Evolutionary conservation across 805 yeast genomes (phyloP), one percentile per base, ranked within the genome.

Genomic region (Lipomyces kockii): DNA sequence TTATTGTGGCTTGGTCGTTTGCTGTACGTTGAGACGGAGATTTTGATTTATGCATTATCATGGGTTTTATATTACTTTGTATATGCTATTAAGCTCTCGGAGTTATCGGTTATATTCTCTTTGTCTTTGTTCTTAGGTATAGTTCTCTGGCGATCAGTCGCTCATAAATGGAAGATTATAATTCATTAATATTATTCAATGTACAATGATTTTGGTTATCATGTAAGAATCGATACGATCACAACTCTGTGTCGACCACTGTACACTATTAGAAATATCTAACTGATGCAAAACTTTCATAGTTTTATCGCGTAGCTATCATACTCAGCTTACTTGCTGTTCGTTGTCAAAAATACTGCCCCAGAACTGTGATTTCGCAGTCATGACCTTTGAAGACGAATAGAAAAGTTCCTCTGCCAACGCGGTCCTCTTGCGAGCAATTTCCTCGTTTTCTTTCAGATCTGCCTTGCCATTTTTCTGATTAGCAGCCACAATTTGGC

Each of bases 321-420:
- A 17, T n/a, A 43, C 22, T 17, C 49, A 17, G 49, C 49, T n/a
- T 17, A n/a, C 11, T 43, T 25, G 34, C 34, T 8, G 3, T 14
- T 22, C 8, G 17, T 52, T 29, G 29, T 25, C 55, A 37, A 60
- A 55, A 12, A 64, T 58, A 5, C 58, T 27, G 11, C 69, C 69
- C 69, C 69, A 65, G 20, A 65, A 65, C 58, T 17, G 32, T 35
- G 69, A 65, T 9, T 58, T 25, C 20, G 25, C 32, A 34, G 59
- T 34, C 52, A 43, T 59, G 53, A 39, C 17, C 1, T 57, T 9
- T 12, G 32, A 22, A 32, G 55, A 12, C 17, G 17, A 11, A n/a
- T 25, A 39, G 55, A 62, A 62, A 51, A 62, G 58, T 53, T 62
- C 63, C 52, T 54, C 43, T 17, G 62, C 63, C 57, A 65, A 29